Conservation (phyloP, 495 filamentous ascomycete species). For the Xylaria nigripes region DNA sequence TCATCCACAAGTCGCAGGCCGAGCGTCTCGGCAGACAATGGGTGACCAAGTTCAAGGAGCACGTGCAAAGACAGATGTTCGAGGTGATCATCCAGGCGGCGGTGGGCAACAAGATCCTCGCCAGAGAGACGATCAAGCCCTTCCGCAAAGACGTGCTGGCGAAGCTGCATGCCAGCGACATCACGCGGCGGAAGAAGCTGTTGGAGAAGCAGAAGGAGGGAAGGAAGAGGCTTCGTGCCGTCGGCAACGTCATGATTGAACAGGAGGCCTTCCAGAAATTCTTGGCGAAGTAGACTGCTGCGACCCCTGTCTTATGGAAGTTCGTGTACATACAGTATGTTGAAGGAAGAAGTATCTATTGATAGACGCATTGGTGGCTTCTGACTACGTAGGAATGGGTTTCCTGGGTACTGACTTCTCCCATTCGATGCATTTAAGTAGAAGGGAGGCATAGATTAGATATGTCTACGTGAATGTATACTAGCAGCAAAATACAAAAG, state of each 20-base stretch:
- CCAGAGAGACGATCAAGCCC: conserved; percentile 90
- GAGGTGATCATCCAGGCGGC: conserved; percentile 93
- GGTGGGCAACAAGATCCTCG: conserved; percentile 73
- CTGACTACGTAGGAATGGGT: too few relatives aligned
- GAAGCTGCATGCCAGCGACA: conserved; percentile 89
- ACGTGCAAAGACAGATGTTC: conserved; percentile 92
- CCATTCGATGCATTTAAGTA: background rate
- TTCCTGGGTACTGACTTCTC: too few relatives aligned
- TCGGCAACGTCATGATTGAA: conserved; percentile 81
- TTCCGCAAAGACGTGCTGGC: conserved; percentile 90
- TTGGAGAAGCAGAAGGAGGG: conserved; percentile 97
- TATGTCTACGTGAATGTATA: conserved; percentile 4
- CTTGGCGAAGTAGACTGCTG: conserved; percentile 53
- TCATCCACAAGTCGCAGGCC: conserved; percentile 75
- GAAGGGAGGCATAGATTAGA: background rate
- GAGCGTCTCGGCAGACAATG: conserved; percentile 69
- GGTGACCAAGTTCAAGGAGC: conserved; percentile 95
- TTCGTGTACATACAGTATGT: too few relatives aligned
- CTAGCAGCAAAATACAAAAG: too few relatives aligned
- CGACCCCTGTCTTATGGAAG: too few relatives aligned
- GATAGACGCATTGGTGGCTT: too few relatives aligned
- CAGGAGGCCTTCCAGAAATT: conserved; percentile 91
- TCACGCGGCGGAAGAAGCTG: conserved; percentile 72
- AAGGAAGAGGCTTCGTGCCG: conserved; percentile 68
- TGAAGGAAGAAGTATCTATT: too few relatives aligned